A percentile compares a stretch with the other conserved stretches of the same genome.
Conservation (phyloP, 108 stramenopile species). For the Aurantiochytrium sp. region DNA sequence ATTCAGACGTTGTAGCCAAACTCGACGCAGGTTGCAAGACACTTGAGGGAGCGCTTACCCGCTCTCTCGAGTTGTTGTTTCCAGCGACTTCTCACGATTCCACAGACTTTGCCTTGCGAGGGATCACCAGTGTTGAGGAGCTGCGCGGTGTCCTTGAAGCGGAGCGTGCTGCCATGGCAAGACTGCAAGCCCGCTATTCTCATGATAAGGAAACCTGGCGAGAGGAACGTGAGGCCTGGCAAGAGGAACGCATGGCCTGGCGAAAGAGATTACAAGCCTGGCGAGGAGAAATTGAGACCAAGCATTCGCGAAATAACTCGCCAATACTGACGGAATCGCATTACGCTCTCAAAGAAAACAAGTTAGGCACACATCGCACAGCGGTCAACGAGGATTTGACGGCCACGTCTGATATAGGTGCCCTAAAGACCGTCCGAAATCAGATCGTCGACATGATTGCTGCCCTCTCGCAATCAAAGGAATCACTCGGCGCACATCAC, state of each 20-base stretch:
- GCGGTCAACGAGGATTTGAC: no score
- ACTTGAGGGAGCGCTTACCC: not conserved
- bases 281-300: no score
- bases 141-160: not conserved
- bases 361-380: not conserved
- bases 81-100: not conserved
- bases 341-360: not conserved
- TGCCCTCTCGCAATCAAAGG: not conserved
- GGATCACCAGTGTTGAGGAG: not conserved
- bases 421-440: not conserved
- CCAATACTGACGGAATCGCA: not conserved
- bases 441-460: not conserved
- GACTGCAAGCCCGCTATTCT: not conserved
- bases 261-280: no score
- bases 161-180: not conserved
- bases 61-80: not conserved
- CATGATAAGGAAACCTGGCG: not conserved
- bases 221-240: not conserved
- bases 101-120: not conserved
- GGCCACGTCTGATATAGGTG: no score
- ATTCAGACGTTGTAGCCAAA: not conserved
- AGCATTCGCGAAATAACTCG: not conserved
- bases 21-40: not conserved
- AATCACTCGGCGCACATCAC: not conserved
- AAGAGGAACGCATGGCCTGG: no score